A percentile compares a stretch with the other conserved stretches of the same genome.
phyloP scores from a whole-genome alignment of 208 protist species.

The Leishmania arabica region DNA sequence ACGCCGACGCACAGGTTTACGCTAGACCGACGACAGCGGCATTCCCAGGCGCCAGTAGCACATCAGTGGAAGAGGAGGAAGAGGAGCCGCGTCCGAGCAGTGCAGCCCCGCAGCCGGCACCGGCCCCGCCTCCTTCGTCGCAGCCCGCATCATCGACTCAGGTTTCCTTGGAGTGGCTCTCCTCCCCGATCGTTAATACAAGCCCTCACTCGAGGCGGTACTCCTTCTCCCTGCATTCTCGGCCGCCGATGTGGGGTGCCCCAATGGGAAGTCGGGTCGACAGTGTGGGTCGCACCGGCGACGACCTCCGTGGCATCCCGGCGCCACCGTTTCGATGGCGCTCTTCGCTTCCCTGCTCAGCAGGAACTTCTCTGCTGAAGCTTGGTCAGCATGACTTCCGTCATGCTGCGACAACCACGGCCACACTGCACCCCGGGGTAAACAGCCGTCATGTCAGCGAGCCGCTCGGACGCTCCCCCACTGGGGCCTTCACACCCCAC shows the following conservation, averaged over 20 bases:
- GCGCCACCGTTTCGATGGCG: not conserved
- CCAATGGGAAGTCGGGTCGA: not conserved
- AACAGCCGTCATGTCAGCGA: not conserved
- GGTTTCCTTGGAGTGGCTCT: not conserved
- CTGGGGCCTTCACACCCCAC: slow-evolving; percentile 8
- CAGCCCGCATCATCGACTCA: not conserved
- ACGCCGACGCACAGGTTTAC: not conserved
- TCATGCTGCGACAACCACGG: not conserved
- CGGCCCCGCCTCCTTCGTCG: slow-evolving; percentile 6
- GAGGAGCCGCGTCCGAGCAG: slow-evolving; percentile 18
- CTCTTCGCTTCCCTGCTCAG: not conserved
- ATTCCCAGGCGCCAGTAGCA: not conserved
- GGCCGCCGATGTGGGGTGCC: not conserved
- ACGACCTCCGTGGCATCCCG: not conserved
- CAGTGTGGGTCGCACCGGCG: not conserved
- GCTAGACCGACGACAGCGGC: not conserved
- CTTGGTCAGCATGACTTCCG: not conserved
- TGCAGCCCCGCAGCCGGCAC: slow-evolving; percentile 16
- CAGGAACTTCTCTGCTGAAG: not conserved
- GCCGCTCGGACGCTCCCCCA: not conserved
- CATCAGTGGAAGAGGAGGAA: slow-evolving; percentile 4
- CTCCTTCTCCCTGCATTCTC: not conserved
- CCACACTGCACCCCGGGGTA: not conserved
- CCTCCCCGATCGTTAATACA: not conserved
- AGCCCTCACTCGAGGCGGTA: not conserved